Percentiles rank a stretch among this genome's conserved stretches.
Conservation (phyloP, 306 rosid genomes). For the Malus sylvestris region DNA sequence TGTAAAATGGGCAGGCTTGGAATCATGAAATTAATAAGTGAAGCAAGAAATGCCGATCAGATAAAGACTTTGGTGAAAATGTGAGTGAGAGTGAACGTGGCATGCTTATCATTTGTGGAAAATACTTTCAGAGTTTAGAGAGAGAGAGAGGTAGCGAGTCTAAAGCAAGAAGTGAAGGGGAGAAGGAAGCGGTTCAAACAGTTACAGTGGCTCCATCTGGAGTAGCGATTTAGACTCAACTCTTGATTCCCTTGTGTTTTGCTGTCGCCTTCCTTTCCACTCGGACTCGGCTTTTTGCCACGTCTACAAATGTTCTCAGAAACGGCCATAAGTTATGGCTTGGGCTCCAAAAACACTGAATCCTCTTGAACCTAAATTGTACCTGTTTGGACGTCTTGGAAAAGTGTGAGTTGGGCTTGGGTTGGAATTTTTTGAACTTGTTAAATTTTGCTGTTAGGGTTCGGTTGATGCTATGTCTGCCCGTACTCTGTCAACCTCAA, state of each 20-base stretch:
- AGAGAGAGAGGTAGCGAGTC: slow-evolving; percentile 42
- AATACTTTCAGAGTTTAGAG: not conserved
- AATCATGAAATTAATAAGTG: not conserved
- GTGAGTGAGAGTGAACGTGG: slow-evolving; percentile 1
- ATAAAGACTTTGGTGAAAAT: not conserved
- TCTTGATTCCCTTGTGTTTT: not conserved
- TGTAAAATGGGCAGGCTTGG: slow-evolving; percentile 6
- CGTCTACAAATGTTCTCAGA: not conserved
- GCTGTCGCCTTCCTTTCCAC: not conserved
- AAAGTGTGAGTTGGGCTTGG: not conserved
- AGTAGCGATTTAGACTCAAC: not conserved
- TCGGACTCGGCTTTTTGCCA: not conserved
- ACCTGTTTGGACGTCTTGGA: not conserved
- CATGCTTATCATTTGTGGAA: not conserved
- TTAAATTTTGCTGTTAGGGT: no score
- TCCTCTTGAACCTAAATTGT: no score
- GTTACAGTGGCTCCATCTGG: slow-evolving; percentile 2
- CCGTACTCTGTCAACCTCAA: no score
- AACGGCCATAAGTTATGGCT: not conserved
- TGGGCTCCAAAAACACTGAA: not conserved
- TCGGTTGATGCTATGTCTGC: no score
- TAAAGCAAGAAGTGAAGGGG: slow-evolving; percentile 40
- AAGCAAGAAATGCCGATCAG: not conserved
- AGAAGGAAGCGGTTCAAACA: slow-evolving; percentile 4
- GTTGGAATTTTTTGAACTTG: not conserved